A percentile compares a stretch with the other conserved stretches of the same genome.
phyloP scores from a whole-genome alignment of 192 early-diverging fungal genomes.

The Podochytrium sp. region DNA sequence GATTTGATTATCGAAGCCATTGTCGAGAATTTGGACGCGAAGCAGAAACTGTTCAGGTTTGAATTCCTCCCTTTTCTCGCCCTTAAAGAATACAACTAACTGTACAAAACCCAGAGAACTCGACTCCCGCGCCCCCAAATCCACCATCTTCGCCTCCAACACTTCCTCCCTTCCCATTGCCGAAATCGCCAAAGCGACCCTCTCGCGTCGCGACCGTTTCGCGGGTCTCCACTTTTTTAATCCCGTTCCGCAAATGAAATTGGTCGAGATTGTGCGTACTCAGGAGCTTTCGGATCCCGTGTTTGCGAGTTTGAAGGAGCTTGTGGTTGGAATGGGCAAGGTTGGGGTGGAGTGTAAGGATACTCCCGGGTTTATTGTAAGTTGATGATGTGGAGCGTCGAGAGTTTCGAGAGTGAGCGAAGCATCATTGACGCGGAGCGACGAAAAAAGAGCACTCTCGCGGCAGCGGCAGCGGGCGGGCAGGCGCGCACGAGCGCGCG shows the following conservation, averaged over 20 bases:
- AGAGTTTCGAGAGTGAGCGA: neutral
- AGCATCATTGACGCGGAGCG: neutral
- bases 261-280: slow-evolving; percentile 91
- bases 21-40: slow-evolving; percentile 89
- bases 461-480: no score
- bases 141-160: slow-evolving; percentile 87
- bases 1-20: slow-evolving; percentile 95
- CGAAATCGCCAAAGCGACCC: slow-evolving; percentile 73
- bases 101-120: neutral
- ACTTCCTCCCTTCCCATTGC: slow-evolving; percentile 88
- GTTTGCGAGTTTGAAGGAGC: slow-evolving; percentile 67
- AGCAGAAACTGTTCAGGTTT: slow-evolving; percentile 78
- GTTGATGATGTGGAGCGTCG: no score
- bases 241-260: slow-evolving; percentile 98
- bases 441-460: slow-evolving; percentile 13
- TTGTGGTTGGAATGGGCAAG: slow-evolving; percentile 81
- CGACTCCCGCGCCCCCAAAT: slow-evolving; percentile 71
- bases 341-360: slow-evolving; percentile 92
- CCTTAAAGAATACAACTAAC: neutral
- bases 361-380: slow-evolving; percentile 78
- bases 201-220: slow-evolving; percentile 60
- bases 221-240: slow-evolving; percentile 97
- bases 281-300: slow-evolving; percentile 60
- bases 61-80: neutral
- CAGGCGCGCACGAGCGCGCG: no score